Base-by-base conservation (phyloP, 2,329 filamentous ascomycete species). In the Nigrospora osmanthi region DNA sequence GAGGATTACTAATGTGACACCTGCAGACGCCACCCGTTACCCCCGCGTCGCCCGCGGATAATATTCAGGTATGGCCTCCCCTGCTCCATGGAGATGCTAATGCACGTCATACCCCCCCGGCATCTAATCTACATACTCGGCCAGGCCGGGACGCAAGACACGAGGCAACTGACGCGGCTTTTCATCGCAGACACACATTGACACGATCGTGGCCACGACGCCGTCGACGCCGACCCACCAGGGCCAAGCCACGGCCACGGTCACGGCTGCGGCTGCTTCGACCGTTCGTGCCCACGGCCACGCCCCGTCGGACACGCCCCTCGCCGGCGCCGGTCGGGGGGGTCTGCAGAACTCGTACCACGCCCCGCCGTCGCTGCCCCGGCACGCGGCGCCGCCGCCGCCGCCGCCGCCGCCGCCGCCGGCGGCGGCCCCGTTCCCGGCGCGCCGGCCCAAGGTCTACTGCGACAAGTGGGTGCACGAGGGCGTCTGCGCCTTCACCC, bases 401-500 rank as follows among this genome's bases (percentile, higher is more conserved):
- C 44, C 35, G 10, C 45, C 44, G 11, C 57, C 55, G 43, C 56
- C 58, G 14, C 59, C 57, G 17, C 52, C 23, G 12, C 45, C 32
- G 30, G 37, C 42, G 40, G 31, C 40, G 31, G 47, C 45, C 6
- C 38, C 43, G 12, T 44, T 37, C 11, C 45, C 44, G 11, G 56
- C 55, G 43, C 56, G 58, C 14, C 59, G 58, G 19, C 52, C 55
- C 47, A 95, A 95, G 61, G 69, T 85, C 19, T 95, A 85, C 63
- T 95, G 89, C 65, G 87, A 89, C 47, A 88, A 91, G 63, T 96
- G 89, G 89, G 83, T 95, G 44, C 83, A 87, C 54, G 83, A 86
- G 47, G 89, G 89, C 16, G 80, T 87, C 37, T 96, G 90, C 61
- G 85, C 85, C 49, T 96, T 88, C 62, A 82, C 78, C 4, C 87